Base-by-base conservation (phyloP, 805 yeast species). In the Priceomyces carsonii region DNA sequence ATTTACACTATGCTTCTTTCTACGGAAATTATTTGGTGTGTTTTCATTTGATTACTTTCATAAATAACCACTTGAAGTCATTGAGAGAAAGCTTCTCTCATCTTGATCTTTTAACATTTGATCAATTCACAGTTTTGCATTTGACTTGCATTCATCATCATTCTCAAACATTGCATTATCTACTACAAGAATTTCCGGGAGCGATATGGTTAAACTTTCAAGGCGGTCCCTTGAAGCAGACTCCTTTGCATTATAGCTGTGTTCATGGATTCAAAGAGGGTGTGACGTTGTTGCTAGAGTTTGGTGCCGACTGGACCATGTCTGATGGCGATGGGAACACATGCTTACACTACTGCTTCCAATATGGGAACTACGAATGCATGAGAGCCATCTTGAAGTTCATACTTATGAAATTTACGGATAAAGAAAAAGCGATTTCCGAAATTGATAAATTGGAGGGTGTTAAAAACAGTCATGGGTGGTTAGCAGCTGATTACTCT, bases 11-110 rank as follows among this genome's bases (percentile, higher is more conserved):
- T 45, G 68, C 71, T 6, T 51, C 66, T 8, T 66, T 51, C 43
- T 48, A 62, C 38, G 74, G 74, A 18, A 57, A 66, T 44, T 68
- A 68, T 40, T 48, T 68, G 32, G 55, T 68, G 5, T 68, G 74
- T 40, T 66, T 58, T 50, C 71, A 66, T 47, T 45, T 68, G 10
- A 50, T 68, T 4, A 58, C 67, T 18, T 55, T 52, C 29, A 50
- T 61, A 38, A 55, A 48, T 39, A 50, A 54, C 13, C 48, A 48
- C 20, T 27, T 48, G 15, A 47, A 47, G 8, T 42, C 32, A 10
- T 22, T 50, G 6, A 14, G 42, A 3, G 31, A 35, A 18, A 40
- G 44, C 5, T 40, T 40, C 25, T 24, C 50, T 31, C 40, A 33
- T 12, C 21, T 61, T 8, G 74, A 68, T 38, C 49, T 68, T 42